A percentile compares a stretch with the other conserved stretches of the same genome.
Conservation (phyloP, 139 green algal genomes). For the Ostreobium quekettii region DNA sequence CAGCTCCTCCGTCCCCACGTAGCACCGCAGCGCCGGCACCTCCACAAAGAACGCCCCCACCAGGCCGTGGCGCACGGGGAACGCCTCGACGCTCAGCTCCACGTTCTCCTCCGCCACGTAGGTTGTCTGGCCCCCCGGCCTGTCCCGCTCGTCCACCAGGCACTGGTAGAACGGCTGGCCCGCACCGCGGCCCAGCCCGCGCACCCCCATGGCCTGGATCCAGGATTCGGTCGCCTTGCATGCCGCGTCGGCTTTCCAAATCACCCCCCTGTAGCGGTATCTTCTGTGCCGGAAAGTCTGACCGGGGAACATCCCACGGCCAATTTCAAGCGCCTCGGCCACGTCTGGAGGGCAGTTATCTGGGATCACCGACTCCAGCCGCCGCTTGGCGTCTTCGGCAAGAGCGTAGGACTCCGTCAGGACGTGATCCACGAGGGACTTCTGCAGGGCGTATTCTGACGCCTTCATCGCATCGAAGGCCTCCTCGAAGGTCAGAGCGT, state of each 20-base stretch:
- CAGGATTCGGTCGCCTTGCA: constrained; percentile 13
- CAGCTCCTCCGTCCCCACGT: constrained; percentile 13
- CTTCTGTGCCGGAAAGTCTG: constrained; percentile 17
- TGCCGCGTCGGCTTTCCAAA: constrained; percentile 8
- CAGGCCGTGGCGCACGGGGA: constrained; percentile 11
- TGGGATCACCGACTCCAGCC: not conserved
- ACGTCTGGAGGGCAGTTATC: constrained; percentile 12
- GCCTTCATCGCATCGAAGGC: constrained; percentile 9
- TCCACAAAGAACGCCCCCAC: constrained; percentile 1
- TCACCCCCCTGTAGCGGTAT: constrained; percentile 20
- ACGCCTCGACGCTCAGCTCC: not conserved
- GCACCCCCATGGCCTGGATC: constrained; percentile 17
- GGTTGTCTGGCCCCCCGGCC: constrained; percentile 19
- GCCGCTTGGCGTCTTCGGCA: constrained; percentile 11
- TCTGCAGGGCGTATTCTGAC: constrained; percentile 17
- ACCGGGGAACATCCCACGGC: constrained; percentile 15
- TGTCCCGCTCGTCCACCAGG: constrained; percentile 16
- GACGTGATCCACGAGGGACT: constrained; percentile 11
- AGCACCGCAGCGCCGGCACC: constrained; percentile 10
- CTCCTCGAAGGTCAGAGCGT: constrained; percentile 10
- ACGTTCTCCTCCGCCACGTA: constrained; percentile 23
- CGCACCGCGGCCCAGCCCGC: not conserved
- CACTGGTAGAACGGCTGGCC: constrained; percentile 23
- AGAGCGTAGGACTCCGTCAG: not conserved
- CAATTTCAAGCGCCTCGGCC: not conserved